phyloP scores from a whole-genome alignment of 1,284 basidiomycete species.

The Boletus sp. region DNA sequence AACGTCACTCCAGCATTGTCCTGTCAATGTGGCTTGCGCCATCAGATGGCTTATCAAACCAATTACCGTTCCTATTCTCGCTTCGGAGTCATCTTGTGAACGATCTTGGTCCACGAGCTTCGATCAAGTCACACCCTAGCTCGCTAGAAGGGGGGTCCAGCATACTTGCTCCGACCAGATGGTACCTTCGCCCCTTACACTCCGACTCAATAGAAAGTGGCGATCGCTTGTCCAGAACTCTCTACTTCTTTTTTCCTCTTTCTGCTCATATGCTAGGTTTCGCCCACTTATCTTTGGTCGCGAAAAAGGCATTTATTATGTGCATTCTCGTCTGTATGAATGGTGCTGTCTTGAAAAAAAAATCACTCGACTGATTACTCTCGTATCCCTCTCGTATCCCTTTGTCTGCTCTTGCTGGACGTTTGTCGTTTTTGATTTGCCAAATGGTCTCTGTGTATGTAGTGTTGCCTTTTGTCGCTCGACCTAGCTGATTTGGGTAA shows the following conservation, averaged over 20 bases:
- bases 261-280: not conserved
- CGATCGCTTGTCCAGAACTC: not conserved
- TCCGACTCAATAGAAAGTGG: slow-evolving; percentile 14
- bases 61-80: slow-evolving; percentile 5
- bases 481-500: not conserved
- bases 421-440: too few relatives aligned
- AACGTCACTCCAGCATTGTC: not conserved
- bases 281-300: not conserved
- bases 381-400: too few relatives aligned
- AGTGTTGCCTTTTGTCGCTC: not conserved
- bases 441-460: too few relatives aligned
- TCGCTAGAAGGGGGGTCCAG: not conserved
- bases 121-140: slow-evolving; percentile 2
- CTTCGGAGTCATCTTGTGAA: slow-evolving; percentile 5
- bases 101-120: not conserved
- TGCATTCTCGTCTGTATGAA: not conserved
- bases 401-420: not conserved
- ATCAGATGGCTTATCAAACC: slow-evolving; percentile 11
- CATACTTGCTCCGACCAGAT: slow-evolving; percentile 1
- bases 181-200: slow-evolving; percentile 2
- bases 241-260: not conserved
- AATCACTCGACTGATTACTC: not conserved
- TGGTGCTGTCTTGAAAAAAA: not conserved
- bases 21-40: slow-evolving; percentile 5
- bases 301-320: slow-evolving; percentile 5